Percentiles rank a stretch among this genome's conserved stretches.
Conservation (phyloP, 306 rosid genomes). For the Trifolium pratense region DNA sequence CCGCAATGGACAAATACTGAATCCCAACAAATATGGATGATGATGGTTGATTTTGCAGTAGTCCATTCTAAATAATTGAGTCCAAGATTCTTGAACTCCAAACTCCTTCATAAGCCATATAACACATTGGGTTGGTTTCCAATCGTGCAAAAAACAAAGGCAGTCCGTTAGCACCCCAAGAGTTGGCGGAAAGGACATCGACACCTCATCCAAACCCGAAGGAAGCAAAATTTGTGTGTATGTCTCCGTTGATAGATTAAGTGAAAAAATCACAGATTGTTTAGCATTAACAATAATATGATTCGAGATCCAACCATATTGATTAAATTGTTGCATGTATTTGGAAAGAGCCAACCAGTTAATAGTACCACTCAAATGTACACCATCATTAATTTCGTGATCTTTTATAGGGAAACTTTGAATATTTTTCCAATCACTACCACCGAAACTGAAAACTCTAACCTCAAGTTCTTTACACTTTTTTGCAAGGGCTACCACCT, state of each 20-base stretch:
- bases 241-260: not conserved
- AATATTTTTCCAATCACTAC: not conserved
- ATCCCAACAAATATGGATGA: not conserved
- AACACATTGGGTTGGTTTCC: not conserved
- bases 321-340: no score
- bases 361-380: slow-evolving; percentile 8
- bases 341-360: not conserved
- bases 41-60: no score
- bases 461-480: not conserved
- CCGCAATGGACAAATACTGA: no score
- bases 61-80: not conserved
- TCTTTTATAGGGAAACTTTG: no score
- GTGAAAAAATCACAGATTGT: not conserved
- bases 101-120: not conserved
- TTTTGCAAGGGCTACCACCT: not conserved
- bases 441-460: not conserved
- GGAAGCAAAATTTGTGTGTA: not conserved
- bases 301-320: no score
- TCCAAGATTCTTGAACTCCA: not conserved
- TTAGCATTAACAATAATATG: no score
- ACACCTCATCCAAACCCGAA: not conserved
- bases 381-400: not conserved
- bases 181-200: not conserved
- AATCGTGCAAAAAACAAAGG: not conserved
- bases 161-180: not conserved